Conservation (phyloP, 2,329 filamentous ascomycete genomes). For the Acrocalymma vagum region DNA sequence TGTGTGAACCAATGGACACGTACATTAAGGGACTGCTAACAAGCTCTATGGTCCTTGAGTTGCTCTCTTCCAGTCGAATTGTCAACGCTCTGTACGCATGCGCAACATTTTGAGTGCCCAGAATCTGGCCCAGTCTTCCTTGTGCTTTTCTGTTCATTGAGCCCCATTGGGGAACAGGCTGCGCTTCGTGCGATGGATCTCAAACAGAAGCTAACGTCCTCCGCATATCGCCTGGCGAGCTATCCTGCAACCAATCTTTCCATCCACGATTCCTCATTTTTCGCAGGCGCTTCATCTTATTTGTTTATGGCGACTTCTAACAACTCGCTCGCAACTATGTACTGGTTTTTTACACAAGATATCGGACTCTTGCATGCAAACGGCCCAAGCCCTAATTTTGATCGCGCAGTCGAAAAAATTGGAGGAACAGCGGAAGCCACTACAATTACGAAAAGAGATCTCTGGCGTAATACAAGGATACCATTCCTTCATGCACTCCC, state of each 20-base stretch:
- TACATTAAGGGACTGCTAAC: not conserved
- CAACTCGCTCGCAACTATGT: no score
- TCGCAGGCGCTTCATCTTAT: not conserved
- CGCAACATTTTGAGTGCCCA: conserved; percentile 5
- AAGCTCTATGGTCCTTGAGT: not conserved
- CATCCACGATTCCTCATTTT: not conserved
- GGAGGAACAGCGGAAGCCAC: not conserved
- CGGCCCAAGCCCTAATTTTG: conserved; percentile 1
- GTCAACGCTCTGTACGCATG: conserved; percentile 2
- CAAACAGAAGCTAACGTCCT: not conserved
- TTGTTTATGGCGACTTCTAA: no score
- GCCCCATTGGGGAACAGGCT: conserved; percentile 1
- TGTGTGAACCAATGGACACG: not conserved
- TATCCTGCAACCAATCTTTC: not conserved
- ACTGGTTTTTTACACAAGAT: conserved; percentile 1
- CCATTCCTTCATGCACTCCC: conserved; percentile 1
- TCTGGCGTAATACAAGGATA: conserved; percentile 4
- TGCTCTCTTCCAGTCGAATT: conserved; percentile 2
- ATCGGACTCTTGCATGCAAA: conserved; percentile 2
- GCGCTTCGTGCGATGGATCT: not conserved
- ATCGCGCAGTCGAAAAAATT: not conserved
- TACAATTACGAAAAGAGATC: not conserved
- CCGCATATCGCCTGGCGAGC: not conserved
- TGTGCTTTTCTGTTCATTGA: not conserved
- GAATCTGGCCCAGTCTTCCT: not conserved